These are phyloP conservation scores for Cystoderma amianthinum DNA, from an alignment of 768 basidiomycete species.

Conservation along the genomic window DNA sequence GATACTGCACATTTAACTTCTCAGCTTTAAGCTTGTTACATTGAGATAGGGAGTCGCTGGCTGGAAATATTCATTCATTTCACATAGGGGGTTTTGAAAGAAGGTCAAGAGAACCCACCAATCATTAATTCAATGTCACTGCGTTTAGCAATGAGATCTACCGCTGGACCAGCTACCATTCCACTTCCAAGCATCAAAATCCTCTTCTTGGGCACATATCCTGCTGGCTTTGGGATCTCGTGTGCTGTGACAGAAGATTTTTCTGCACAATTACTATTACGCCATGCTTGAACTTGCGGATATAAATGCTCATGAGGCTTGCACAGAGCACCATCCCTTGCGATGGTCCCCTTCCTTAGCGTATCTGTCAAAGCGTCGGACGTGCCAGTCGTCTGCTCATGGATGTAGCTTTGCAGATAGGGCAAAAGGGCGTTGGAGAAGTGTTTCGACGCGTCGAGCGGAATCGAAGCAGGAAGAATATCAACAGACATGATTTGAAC, in stretches of 20 bases:
- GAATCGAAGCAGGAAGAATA: constrained; percentile 82
- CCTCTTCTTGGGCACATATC: constrained; percentile 39
- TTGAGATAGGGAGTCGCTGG: constrained; percentile 65
- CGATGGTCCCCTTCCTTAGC: constrained; percentile 67
- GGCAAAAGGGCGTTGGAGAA: constrained; percentile 65
- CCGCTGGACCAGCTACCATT: constrained; percentile 91
- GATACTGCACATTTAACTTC: constrained; percentile 45
- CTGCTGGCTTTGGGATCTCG: not conserved
- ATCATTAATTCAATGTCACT: constrained; percentile 65
- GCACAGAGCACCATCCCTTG: constrained; percentile 46
- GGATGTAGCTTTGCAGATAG: constrained; percentile 57
- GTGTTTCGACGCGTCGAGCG: constrained; percentile 71
- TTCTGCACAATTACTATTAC: constrained; percentile 25
- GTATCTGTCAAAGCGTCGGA: constrained; percentile 29
- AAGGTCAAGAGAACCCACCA: constrained; percentile 42
- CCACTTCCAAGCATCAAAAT: constrained; percentile 86
- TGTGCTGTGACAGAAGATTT: not conserved
- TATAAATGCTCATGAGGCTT: constrained; percentile 54
- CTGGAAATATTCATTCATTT: constrained; percentile 38
- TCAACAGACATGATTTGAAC: constrained; percentile 85
- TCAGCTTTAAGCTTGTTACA: constrained; percentile 38
- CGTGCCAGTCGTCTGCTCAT: constrained; percentile 23
- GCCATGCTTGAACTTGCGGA: constrained; percentile 26
- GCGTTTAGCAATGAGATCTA: constrained; percentile 61
- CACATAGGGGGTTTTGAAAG: constrained; percentile 4